phyloP scores from a whole-genome alignment of 2,329 filamentous ascomycete species.

The Dactylellina leptospora region DNA sequence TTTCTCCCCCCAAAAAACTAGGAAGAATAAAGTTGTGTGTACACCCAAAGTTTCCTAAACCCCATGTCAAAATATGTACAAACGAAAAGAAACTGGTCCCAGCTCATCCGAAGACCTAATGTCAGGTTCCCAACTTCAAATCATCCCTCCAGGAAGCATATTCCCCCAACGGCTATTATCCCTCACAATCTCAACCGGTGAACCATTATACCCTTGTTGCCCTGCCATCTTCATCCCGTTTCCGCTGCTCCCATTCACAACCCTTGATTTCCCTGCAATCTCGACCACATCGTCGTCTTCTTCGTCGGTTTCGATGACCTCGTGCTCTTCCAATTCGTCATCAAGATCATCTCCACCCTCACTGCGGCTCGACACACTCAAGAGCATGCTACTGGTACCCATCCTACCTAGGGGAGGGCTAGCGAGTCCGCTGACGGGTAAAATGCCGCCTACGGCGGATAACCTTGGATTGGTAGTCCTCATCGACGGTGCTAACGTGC shows the following conservation, averaged over 20 bases:
- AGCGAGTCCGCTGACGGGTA: constrained; percentile 5
- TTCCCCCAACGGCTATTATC: constrained; percentile 46
- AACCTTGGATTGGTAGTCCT: constrained; percentile 40
- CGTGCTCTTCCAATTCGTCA: constrained; percentile 28
- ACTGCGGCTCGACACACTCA: constrained; percentile 49
- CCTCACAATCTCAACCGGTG: constrained; percentile 49
- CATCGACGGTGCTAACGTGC: constrained; percentile 39
- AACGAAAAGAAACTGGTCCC: neutral
- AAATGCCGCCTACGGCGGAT: constrained; percentile 43
- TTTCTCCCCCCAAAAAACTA: too few relatives aligned
- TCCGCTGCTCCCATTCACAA: neutral
- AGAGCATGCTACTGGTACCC: constrained; percentile 45
- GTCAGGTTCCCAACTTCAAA: constrained; percentile 7
- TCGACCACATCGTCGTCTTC: constrained; percentile 31
- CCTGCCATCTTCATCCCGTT: constrained; percentile 14
- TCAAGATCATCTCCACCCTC: constrained; percentile 40
- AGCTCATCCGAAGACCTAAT: neutral
- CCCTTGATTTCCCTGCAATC: constrained; percentile 12
- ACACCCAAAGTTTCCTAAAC: too few relatives aligned
- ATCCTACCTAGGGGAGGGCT: constrained; percentile 40
- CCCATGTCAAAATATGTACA: constrained; percentile 47
- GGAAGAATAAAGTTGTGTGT: too few relatives aligned
- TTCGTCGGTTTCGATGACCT: constrained; percentile 21
- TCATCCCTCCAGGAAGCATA: constrained; percentile 50
- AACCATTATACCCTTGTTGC: neutral